A percentile compares a stretch with the other conserved stretches of the same genome.
phyloP scores from a whole-genome alignment of 1,284 basidiomycete species.

The Cryptococcus sp. region DNA sequence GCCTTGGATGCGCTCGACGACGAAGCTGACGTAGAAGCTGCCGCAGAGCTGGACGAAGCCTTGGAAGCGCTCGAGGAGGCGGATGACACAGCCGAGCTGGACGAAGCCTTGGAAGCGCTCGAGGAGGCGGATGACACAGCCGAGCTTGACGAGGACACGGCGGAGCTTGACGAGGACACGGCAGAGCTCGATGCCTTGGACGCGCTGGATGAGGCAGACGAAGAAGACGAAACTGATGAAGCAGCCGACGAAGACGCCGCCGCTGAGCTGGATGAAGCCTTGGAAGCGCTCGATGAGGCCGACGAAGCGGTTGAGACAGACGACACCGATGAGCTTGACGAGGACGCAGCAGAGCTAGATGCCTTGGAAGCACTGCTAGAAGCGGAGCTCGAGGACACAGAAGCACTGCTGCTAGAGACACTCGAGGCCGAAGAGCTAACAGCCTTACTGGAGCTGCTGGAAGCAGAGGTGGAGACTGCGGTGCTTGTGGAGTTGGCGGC shows the following conservation, averaged over 20 bases:
- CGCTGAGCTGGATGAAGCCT: neutral
- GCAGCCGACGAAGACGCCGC: slow-evolving; percentile 8
- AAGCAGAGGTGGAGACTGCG: neutral
- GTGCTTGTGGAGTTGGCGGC: slow-evolving; percentile 7
- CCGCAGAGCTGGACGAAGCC: neutral
- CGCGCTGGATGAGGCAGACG: neutral
- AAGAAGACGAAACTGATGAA: slow-evolving; percentile 2
- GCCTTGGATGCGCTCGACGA: slow-evolving; percentile 6
- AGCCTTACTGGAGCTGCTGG: slow-evolving; percentile 8
- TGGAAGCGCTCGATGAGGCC: slow-evolving; percentile 3
- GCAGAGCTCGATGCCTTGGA: neutral
- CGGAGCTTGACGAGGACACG: neutral
- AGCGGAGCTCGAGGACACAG: neutral
- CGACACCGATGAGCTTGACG: slow-evolving; percentile 3
- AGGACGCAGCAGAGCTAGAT: slow-evolving; percentile 4
- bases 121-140: neutral
- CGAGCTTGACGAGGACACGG: neutral
- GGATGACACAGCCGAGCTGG: neutral
- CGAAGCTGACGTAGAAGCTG: slow-evolving; percentile 5
- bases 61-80: neutral
- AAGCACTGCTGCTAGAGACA: neutral
- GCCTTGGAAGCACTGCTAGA: neutral
- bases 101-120: neutral
- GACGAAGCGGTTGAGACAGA: slow-evolving; percentile 4
- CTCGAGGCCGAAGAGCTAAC: neutral